phyloP scores from a whole-genome alignment of 345 rosid species.

The Pelargonium nanum region DNA sequence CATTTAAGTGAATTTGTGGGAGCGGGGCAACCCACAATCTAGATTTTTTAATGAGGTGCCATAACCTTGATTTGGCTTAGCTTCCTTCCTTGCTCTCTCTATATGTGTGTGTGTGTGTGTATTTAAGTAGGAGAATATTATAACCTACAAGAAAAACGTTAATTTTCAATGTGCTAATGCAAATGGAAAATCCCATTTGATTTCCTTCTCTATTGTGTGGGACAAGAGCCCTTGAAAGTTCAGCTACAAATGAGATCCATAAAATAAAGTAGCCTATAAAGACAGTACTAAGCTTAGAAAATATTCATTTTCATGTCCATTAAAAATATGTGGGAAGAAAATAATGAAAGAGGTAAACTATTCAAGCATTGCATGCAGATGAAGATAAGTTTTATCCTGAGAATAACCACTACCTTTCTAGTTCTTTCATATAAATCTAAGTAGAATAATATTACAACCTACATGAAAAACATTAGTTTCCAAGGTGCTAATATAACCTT shows the following conservation, averaged over 20 bases:
- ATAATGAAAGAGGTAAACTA: background rate
- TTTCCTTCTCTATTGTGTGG: background rate
- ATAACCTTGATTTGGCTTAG: too few relatives aligned
- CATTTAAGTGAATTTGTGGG: too few relatives aligned
- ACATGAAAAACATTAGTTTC: too few relatives aligned
- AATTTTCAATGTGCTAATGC: background rate
- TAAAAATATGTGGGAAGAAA: background rate
- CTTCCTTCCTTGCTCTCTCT: background rate
- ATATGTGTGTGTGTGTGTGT: background rate
- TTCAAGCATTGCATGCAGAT: background rate
- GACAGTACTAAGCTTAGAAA: background rate
- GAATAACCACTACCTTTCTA: background rate
- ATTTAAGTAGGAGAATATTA: background rate
- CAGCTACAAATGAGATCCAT: background rate
- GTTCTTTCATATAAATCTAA: background rate
- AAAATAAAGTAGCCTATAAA: background rate
- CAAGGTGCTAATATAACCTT: slow-evolving; percentile 44
- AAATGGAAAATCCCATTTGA: background rate
- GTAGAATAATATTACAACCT: too few relatives aligned
- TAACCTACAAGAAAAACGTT: background rate
- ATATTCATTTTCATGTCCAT: background rate
- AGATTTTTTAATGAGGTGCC: too few relatives aligned
- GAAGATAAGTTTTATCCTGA: too few relatives aligned
- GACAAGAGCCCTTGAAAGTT: background rate
- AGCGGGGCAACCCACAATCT: too few relatives aligned